Evolutionary conservation across 2,329 filamentous ascomycete species (phyloP), one percentile per base, ranked within the genome.

Genomic region (Phaeoacremonium minimum): DNA sequence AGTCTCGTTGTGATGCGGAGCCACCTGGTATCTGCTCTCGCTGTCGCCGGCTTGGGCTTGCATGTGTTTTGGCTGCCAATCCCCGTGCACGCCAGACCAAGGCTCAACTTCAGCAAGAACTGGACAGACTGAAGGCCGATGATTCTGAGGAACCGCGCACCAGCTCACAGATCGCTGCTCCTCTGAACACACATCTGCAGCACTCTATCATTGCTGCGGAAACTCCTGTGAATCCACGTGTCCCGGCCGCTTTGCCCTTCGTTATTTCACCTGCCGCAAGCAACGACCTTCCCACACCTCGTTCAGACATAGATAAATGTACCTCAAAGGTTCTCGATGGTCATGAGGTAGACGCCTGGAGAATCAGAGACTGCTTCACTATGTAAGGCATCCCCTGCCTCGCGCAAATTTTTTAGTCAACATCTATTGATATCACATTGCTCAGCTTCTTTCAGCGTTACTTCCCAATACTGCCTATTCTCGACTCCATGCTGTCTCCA

Each of bases 1-100:
- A 45, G 38, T 37, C 43, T 18, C 32, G 36, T 7, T 45, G 43
- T 28, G 37, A 45, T 39, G 40, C 40, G 14, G 43, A 45, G 18
- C 37, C 37, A 13, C 43, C 43, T 17, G 32, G 32, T 4, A 15
- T 22, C 19, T 45, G 43, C 20, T 40, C 40, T 4, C 37, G 43
- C 8, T 45, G 43, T 30, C 37, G 40, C 19, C 40, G 43, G n/a
- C 33, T 45, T 22, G 32, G 15, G 8, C 37, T 45, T 15, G 14
- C 18, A 6, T 45, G 43, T 19, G 32, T 36, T 5, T 22, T 36
- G 6, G 26, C 31, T 5, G 15, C 35, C 15, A 38, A 30, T 19
- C 26, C 43, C 11, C 17, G 32, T 22, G 37, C 35, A 8, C 35
- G 43, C 15, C 19, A 41, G 28, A 45, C 43, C 15, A 45, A 45